These are phyloP conservation scores for Ceratocystis harringtonii DNA, from an alignment of 2,329 filamentous ascomycete species.

Conservation along the genomic window DNA sequence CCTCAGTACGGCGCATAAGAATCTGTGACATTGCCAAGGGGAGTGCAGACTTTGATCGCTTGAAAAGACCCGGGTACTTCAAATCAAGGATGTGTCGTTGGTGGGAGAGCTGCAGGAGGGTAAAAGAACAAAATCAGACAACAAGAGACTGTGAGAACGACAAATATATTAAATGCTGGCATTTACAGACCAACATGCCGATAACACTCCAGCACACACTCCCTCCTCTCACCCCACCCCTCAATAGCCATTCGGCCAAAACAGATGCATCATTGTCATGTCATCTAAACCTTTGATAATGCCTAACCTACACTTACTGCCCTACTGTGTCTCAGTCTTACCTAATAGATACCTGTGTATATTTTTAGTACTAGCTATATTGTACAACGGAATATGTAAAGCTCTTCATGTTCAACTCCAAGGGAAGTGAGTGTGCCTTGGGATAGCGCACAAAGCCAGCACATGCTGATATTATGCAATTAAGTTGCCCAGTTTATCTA, in stretches of 20 bases:
- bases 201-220: background rate
- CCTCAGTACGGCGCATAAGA: background rate
- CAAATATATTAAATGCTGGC: background rate
- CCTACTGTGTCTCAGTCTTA: background rate
- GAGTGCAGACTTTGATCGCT: no score
- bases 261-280: no score
- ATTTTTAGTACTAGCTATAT: background rate
- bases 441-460: background rate
- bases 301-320: background rate
- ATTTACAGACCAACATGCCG: no score
- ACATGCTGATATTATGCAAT: background rate
- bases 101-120: background rate
- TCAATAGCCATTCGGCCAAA: no score
- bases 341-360: background rate
- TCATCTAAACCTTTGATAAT: no score
- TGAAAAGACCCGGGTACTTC: no score
- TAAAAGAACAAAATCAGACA: background rate
- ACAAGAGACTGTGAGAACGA: background rate
- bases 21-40: background rate
- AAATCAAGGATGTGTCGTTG: no score
- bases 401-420: background rate
- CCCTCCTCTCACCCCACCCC: background rate
- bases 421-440: background rate
- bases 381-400: background rate
- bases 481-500: background rate